Conservation (phyloP, 495 filamentous ascomycete genomes). For the Arthonia radiata region DNA sequence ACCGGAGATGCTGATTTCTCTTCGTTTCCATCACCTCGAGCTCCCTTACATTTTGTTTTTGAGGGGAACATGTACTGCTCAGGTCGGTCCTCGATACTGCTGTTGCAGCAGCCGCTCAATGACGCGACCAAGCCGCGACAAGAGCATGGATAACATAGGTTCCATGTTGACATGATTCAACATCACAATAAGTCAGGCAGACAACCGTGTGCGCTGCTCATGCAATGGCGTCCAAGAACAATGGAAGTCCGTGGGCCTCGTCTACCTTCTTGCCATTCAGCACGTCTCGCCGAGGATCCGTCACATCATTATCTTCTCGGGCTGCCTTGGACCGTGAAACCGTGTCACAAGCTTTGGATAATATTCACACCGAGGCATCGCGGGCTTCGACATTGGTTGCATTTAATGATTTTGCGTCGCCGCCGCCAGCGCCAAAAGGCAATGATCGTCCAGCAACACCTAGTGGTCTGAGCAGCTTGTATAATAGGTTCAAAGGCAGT, state of each 20-base stretch:
- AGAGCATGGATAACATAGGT: too few species aligned
- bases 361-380: slow-evolving; percentile 63
- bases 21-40: too few species aligned
- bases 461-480: slow-evolving; percentile 64
- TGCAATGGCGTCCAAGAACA: too few species aligned
- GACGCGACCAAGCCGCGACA: too few species aligned
- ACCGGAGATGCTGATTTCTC: too few species aligned
- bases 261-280: slow-evolving; percentile 6
- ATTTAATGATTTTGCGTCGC: slow-evolving; percentile 64
- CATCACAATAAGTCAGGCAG: too few species aligned
- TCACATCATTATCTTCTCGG: slow-evolving; percentile 32
- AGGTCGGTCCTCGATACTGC: too few species aligned
- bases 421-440: slow-evolving; percentile 29
- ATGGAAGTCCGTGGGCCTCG: slow-evolving; percentile 8
- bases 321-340: slow-evolving; percentile 41
- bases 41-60: too few species aligned
- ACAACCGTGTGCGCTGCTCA: too few species aligned
- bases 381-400: slow-evolving; percentile 58
- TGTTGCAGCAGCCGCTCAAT: too few species aligned
- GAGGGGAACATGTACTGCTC: too few species aligned
- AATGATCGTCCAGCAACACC: slow-evolving; percentile 52
- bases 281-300: slow-evolving; percentile 34
- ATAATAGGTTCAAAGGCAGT: slow-evolving; percentile 52
- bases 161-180: too few species aligned
- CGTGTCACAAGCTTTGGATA: slow-evolving; percentile 48